Evolutionary conservation across 192 early-diverging fungal species (phyloP).

Genomic region (Backusella circina): DNA sequence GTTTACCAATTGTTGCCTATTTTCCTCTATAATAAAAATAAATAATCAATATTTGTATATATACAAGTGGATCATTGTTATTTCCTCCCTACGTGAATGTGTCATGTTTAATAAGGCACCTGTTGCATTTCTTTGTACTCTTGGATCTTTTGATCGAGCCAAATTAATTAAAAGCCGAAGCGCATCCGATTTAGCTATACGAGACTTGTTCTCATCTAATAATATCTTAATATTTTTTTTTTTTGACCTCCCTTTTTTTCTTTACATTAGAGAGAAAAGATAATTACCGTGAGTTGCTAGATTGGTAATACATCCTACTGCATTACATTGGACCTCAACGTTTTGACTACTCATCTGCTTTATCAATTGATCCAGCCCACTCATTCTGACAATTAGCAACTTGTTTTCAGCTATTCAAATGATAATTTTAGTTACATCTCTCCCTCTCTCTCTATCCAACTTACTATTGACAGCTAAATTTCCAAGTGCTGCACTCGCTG

Average conservation of each 20-base stretch:
- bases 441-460: background rate
- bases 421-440: slow-evolving; percentile 6
- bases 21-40: slow-evolving; percentile 46
- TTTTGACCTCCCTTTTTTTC: background rate
- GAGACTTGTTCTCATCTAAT: slow-evolving; percentile 82
- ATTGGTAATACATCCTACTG: slow-evolving; percentile 92
- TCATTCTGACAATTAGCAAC: slow-evolving; percentile 76
- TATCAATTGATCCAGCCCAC: slow-evolving; percentile 80
- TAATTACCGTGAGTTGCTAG: slow-evolving; percentile 73
- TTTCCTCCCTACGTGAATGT: slow-evolving; percentile 57
- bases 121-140: slow-evolving; percentile 87
- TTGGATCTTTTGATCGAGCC: slow-evolving; percentile 75
- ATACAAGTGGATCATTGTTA: background rate
- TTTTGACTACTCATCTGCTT: slow-evolving; percentile 83
- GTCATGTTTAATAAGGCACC: slow-evolving; percentile 95
- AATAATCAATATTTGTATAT: background rate
- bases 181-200: slow-evolving; percentile 82
- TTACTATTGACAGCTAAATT: slow-evolving; percentile 79
- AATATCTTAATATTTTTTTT: background rate
- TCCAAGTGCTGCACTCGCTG: slow-evolving; percentile 82
- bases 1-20: slow-evolving; percentile 77
- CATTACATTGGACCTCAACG: slow-evolving; percentile 88
- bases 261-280: background rate
- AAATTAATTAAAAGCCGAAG: slow-evolving; percentile 68
- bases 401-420: slow-evolving; percentile 70